Evolutionary conservation across 2,329 filamentous ascomycete species (phyloP).

Genomic region (Blumeria graminis): DNA sequence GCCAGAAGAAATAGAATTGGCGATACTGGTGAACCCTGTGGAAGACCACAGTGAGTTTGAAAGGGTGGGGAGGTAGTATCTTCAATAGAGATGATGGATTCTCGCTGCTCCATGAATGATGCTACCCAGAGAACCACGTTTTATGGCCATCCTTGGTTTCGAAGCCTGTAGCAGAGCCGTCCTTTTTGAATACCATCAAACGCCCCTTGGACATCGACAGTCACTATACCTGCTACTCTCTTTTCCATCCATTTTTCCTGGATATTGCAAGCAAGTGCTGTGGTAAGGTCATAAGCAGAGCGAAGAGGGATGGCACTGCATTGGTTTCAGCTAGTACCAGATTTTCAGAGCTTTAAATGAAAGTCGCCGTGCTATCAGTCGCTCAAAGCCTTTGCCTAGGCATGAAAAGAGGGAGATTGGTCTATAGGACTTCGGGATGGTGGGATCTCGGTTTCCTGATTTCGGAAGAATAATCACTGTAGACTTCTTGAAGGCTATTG

Average conservation of each 20-base stretch:
- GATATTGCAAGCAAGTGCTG: not conserved
- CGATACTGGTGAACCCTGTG: no score
- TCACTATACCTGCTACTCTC: conserved; percentile 4
- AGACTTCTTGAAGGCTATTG: not conserved
- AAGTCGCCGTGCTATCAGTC: not conserved
- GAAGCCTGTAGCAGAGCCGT: no score
- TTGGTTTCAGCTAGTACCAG: not conserved
- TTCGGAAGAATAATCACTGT: not conserved
- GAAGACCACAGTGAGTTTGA: no score
- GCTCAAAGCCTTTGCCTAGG: not conserved
- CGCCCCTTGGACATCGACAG: not conserved
- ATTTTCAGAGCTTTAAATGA: not conserved
- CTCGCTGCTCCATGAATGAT: no score
- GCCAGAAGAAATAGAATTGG: no score
- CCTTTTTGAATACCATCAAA: no score
- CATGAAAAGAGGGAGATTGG: not conserved
- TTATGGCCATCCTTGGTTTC: no score
- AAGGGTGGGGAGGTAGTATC: no score
- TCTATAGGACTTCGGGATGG: not conserved
- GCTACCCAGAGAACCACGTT: no score
- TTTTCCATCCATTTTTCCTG: not conserved
- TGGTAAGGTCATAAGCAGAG: not conserved
- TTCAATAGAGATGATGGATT: no score
- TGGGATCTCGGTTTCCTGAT: not conserved
- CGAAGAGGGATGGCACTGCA: not conserved